phyloP scores from a whole-genome alignment of 139 green algal species.

The Chlamydomonas incerta region DNA sequence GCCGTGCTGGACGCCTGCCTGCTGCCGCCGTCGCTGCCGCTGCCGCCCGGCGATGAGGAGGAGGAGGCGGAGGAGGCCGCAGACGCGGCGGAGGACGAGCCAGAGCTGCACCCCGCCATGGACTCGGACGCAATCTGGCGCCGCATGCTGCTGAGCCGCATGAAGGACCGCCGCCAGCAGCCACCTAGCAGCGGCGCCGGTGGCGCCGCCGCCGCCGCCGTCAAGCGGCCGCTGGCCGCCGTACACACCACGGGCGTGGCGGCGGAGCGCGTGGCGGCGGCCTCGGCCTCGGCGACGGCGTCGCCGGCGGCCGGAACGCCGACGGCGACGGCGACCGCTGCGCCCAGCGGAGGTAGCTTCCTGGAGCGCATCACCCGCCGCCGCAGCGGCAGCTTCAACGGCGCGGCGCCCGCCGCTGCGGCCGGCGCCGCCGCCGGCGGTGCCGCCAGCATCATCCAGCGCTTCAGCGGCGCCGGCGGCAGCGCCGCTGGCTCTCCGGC shows the following conservation, averaged over 20 bases:
- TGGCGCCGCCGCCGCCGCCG: background rate
- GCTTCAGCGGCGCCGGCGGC: too few species aligned
- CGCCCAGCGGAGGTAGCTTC: background rate
- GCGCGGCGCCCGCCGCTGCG: too few species aligned
- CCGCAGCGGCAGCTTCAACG: background rate
- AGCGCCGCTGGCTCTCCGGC: too few species aligned
- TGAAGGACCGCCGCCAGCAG: background rate
- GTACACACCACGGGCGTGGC: too few species aligned
- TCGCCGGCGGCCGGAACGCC: background rate
- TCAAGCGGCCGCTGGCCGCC: background rate
- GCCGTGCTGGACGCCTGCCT: too few species aligned
- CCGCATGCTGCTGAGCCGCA: background rate
- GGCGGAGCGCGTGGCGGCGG: too few species aligned
- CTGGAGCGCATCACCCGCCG: background rate
- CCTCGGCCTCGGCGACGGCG: background rate
- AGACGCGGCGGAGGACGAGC: background rate
- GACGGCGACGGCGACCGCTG: too few species aligned
- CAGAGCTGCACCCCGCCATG: background rate
- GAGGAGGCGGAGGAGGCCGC: background rate
- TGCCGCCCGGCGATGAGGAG: background rate
- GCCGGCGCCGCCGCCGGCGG: background rate
- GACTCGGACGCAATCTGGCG: slow-evolving; percentile 8
- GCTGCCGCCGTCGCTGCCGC: background rate
- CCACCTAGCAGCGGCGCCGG: background rate
- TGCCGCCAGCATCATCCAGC: background rate